Base-by-base conservation (phyloP, 2,329 filamentous ascomycete species). In the Fusarium poae region DNA sequence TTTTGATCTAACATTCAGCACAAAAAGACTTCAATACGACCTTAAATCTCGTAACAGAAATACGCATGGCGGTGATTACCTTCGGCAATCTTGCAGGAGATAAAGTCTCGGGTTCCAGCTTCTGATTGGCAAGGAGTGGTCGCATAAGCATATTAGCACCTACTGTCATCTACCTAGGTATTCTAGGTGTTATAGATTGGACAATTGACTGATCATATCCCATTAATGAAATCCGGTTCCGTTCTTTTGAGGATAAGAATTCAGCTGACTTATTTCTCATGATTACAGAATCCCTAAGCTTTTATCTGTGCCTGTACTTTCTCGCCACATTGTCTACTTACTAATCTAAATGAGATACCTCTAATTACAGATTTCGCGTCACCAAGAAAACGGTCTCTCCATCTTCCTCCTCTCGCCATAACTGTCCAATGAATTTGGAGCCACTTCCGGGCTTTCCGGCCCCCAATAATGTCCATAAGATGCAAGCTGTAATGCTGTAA, bases 361-460 rank as follows among this genome's bases (percentile, higher is more conserved):
- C n/a, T 40, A 37, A 13, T 23, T 29, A n/a, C 43, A 50, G 16
- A 40, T 37, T 16, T 29, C 21, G 21, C 20, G n/a, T 29, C 34
- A 5, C 13, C 20, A 16, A 34, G 12, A n/a, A 62, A n/a, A 46
- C 34, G 25, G 21, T 23, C 37, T 16, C 5, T 27, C 34, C 3
- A 35, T 29, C 8, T 34, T 40, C 12, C 50, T 30, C 30, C 15
- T 42, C 23, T 67, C 35, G 32, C 37, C 40, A 53, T 30, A 30
- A 15, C 32, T 43, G 13, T 25, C 52, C 67, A 60, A 70, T 67
- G 27, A 35, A 9, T 20, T 43, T n/a, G 39, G 23, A 9, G 50
- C 43, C 50, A n/a, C 53, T 56, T 54, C 67, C 67, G 67, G 56
- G 57, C 51, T 48, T 70, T 60, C 67, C 67, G 66, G 51, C 9